Conservation (phyloP, 1,284 basidiomycete species). For the Melampsora allii-populina region DNA sequence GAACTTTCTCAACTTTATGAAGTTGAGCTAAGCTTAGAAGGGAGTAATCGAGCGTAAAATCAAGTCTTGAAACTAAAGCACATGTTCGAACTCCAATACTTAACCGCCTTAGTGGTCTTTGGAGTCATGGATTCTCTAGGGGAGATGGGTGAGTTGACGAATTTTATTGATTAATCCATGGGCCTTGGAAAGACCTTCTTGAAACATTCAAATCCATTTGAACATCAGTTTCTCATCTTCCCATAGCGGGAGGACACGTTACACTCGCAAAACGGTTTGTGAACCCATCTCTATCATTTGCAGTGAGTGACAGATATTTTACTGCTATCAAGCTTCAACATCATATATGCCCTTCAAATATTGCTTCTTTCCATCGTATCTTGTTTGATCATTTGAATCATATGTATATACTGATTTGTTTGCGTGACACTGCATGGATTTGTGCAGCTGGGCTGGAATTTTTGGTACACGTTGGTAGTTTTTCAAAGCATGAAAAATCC, state of each 20-base stretch:
- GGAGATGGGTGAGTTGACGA: constrained; percentile 53
- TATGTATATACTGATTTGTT: too few species aligned
- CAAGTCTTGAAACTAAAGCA: neutral
- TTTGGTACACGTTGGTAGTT: constrained; percentile 25
- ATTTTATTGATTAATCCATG: neutral
- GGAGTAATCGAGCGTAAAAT: too few species aligned
- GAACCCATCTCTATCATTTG: constrained; percentile 65
- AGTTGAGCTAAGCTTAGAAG: too few species aligned
- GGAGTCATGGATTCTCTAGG: constrained; percentile 55
- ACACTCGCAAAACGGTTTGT: constrained; percentile 74
- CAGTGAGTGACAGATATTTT: constrained; percentile 44
- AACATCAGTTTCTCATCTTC: constrained; percentile 49
- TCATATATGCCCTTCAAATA: too few species aligned
- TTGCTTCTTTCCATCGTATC: too few species aligned
- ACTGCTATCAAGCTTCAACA: too few species aligned
- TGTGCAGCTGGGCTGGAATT: neutral
- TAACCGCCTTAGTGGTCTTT: constrained; percentile 26
- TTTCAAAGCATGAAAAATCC: too few species aligned
- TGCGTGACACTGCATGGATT: too few species aligned
- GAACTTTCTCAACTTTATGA: constrained; percentile 9
- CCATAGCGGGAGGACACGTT: constrained; percentile 66
- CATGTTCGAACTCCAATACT: neutral
- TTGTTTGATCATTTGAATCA: too few species aligned
- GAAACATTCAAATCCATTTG: too few species aligned
- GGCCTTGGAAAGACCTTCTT: too few species aligned